Evolutionary conservation across 2,329 filamentous ascomycete species (phyloP).

Genomic region (Myriosclerotinia scirpicola): DNA sequence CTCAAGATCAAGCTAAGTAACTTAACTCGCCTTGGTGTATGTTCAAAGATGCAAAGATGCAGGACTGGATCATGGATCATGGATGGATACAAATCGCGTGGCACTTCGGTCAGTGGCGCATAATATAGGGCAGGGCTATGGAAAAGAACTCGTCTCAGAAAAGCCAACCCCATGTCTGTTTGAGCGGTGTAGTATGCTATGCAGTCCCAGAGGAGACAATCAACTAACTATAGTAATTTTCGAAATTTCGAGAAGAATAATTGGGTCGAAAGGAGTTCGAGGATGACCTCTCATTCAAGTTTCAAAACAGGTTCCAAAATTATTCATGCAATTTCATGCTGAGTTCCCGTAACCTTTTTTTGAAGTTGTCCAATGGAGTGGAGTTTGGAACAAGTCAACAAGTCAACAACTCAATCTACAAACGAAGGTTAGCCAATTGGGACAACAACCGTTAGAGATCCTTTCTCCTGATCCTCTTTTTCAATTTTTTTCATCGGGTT

Average conservation of each 20-base stretch:
- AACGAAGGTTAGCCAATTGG: constrained; percentile 38
- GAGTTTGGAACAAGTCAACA: neutral
- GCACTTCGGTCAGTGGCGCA: constrained; percentile 27
- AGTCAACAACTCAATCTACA: constrained; percentile 30
- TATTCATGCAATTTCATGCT: constrained; percentile 23
- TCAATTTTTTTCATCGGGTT: neutral
- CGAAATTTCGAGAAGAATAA: neutral
- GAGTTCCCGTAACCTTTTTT: constrained; percentile 6
- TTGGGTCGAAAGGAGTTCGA: constrained; percentile 28
- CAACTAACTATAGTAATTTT: constrained; percentile 24
- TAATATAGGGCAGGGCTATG: constrained; percentile 30
- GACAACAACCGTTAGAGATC: constrained; percentile 21
- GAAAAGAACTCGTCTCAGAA: constrained; percentile 19
- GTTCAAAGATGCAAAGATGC: constrained; percentile 13
- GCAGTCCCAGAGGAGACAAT: constrained; percentile 29
- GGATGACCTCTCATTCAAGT: constrained; percentile 22
- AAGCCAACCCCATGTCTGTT: constrained; percentile 33
- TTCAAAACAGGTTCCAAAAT: constrained; percentile 29
- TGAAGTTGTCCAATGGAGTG: neutral
- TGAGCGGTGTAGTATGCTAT: constrained; percentile 39
- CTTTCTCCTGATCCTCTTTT: constrained; percentile 19
- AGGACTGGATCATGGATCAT: too few relatives aligned
- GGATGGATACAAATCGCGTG: constrained; percentile 17
- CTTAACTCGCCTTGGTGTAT: constrained; percentile 26
- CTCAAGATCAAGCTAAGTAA: constrained; percentile 19